phyloP scores from a whole-genome alignment of 176 grass and related monocot genomes.

The Carex kokanica region DNA sequence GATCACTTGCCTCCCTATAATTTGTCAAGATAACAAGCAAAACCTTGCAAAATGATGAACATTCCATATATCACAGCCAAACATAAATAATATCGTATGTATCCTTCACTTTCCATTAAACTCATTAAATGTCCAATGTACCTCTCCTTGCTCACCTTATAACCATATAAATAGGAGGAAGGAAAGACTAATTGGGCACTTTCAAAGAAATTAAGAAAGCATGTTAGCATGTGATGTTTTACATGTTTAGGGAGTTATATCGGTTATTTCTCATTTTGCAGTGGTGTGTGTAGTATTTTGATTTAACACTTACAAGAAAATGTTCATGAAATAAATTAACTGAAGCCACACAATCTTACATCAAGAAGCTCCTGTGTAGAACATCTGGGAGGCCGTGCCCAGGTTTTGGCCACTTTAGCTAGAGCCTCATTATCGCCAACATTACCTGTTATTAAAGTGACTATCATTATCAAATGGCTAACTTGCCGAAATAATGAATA shows the following conservation, averaged over 20 bases:
- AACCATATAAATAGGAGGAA: not conserved
- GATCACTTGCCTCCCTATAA: not conserved
- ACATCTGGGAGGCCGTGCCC: slow-evolving; percentile 58
- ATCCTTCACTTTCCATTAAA: slow-evolving; percentile 11
- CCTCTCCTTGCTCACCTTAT: not conserved
- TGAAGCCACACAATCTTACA: slow-evolving; percentile 45
- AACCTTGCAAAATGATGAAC: slow-evolving; percentile 1
- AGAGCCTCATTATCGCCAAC: slow-evolving; percentile 84
- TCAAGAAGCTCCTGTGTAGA: slow-evolving; percentile 74
- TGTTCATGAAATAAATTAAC: not conserved
- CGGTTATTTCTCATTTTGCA: not conserved
- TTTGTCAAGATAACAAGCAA: slow-evolving; percentile 15
- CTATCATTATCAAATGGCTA: slow-evolving; percentile 30
- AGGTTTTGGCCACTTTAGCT: slow-evolving; percentile 73
- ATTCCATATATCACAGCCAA: not conserved
- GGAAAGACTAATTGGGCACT: not conserved
- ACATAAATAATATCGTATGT: not conserved
- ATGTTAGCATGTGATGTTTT: slow-evolving; percentile 12
- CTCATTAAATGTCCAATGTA: not conserved
- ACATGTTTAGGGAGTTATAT: slow-evolving; percentile 5
- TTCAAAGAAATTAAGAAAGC: not conserved
- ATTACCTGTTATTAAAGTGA: slow-evolving; percentile 58
- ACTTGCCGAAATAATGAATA: not conserved
- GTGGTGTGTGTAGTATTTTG: not conserved
- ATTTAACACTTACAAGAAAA: not conserved